Base-by-base conservation (phyloP, 129 eudicot species). In the Flaveria bidentis region DNA sequence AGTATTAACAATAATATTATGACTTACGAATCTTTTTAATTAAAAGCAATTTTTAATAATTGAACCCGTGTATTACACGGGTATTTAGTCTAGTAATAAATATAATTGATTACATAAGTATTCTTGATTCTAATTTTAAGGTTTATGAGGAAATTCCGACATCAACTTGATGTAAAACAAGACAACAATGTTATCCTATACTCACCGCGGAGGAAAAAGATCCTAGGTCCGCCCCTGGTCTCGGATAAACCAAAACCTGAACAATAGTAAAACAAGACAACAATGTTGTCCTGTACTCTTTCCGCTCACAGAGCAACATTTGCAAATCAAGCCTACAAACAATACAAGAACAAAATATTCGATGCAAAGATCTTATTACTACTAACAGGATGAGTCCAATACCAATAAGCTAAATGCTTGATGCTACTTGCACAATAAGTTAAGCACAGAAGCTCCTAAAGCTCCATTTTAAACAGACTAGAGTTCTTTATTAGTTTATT, bases 371-470 rank as follows among this genome's bases (percentile, higher is more conserved):
- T 74, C 55, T 26, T 71, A 49, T 17, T 71, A 71, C 62, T 36
- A n/a, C 41, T 16, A 12, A 71, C 1, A n/a, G 26, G 45, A 74
- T 26, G 44, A 60, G 78, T 74, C 23, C 25, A 74, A 66, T 53
- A 52, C 74, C 60, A 39, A 67, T 39, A 41, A 67, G 44, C 73
- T 65, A 76, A 50, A 50, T 36, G 64, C 72, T 65, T 20, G 39
- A 76, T 52, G 14, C 7, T 36, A 65, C 53, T 76, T 36, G 41
- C 41, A 36, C 41, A 36, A 61, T 78, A 78, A 69, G 39, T 78
- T 78, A 45, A 76, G 8, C 51, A 76, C 8, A 64, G 72, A 75
- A 49, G 67, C 23, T 33, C 80, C 42, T 51, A 33, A 60, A 62
- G 2, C 49, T 63, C 18, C 49, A 12, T 39, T 56, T 70, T 73